Evolutionary conservation across 73 alveolate genomes (phyloP), one percentile per base, ranked within the genome.

Genomic region (Paramecium octaurelia): DNA sequence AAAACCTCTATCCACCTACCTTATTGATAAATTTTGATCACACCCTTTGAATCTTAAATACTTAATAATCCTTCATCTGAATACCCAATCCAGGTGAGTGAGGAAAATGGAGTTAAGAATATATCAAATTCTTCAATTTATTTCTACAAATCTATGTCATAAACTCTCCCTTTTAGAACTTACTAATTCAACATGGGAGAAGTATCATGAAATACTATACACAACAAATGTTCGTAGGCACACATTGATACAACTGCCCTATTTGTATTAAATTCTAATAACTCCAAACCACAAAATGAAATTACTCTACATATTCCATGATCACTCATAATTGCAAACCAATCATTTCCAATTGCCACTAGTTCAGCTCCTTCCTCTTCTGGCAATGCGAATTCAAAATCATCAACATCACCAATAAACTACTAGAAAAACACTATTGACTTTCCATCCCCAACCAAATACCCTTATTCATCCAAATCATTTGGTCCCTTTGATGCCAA

Each of bases 251-350:
- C 92, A 44, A 73, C 29, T 23, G 94, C 89, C 6, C 88, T 40
- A 73, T 73, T 83, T 3, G 60, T 89, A 12, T 83, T 43, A 14
- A 89, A 89, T n/a, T 64, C 36, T 18, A 38, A 44, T 10, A 59
- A 12, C 48, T 89, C 92, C 43, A 89, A 40, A 24, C 94, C 88
- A 70, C 70, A 68, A 89, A 89, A 89, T 31, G 92, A 58, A 23
- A 70, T 31, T 3, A 89, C 75, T 89, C 91, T 89, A 21, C 71
- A 40, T n/a, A 50, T 70, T 31, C 88, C 86, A 36, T 70, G 57
- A 89, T 89, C 94, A 36, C 89, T 89, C 46, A 42, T 70, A 10
- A 71, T 88, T 14, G 92, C 94, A 89, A 77, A 89, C 94, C 94
- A 89, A 24, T 83, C 94, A 43, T 71, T 83, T 46, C 94, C 94